Conservation (phyloP, 1,284 basidiomycete genomes). For the Taiwanofungus camphoratus region DNA sequence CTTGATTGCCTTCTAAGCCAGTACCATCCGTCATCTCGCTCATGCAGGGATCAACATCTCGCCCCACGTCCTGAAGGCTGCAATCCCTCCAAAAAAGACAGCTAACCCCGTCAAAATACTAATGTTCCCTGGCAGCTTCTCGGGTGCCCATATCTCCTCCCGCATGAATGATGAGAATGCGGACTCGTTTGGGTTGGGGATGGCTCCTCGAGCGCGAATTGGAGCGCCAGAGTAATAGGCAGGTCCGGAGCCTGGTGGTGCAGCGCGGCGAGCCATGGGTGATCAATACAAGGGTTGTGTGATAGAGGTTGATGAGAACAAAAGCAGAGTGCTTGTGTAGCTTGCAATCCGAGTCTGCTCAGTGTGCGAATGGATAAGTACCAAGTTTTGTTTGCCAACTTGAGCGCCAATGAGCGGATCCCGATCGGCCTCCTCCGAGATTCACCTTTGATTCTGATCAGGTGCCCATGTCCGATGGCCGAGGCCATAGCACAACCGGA, state of each 20-base stretch:
- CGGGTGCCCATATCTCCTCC: conserved; percentile 62
- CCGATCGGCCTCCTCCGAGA: too few relatives aligned
- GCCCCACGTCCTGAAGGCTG: conserved; percentile 65
- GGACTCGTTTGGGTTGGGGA: conserved; percentile 53
- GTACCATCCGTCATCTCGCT: conserved; percentile 10
- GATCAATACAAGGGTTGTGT: too few relatives aligned
- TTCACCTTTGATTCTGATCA: too few relatives aligned
- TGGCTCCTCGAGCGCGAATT: conserved; percentile 24
- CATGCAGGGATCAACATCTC: conserved; percentile 65
- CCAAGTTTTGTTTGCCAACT: too few relatives aligned
- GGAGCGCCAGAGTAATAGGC: conserved; percentile 43
- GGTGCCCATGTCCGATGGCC: too few relatives aligned
- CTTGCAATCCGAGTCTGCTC: too few relatives aligned
- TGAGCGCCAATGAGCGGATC: too few relatives aligned
- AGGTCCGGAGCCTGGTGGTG: conserved; percentile 47
- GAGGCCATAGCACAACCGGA: too few relatives aligned
- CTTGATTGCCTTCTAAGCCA: neutral
- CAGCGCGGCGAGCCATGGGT: conserved; percentile 64
- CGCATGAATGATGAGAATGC: conserved; percentile 54
- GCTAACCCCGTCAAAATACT: conserved; percentile 57
- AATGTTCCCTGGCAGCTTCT: conserved; percentile 68
- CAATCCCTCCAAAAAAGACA: conserved; percentile 62
- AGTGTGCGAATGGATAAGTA: too few relatives aligned
- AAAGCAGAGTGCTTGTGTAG: too few relatives aligned
- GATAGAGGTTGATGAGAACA: too few relatives aligned